Base-by-base conservation (phyloP, 192 early-diverging fungal species). In the Ambispora gerdemannii region DNA sequence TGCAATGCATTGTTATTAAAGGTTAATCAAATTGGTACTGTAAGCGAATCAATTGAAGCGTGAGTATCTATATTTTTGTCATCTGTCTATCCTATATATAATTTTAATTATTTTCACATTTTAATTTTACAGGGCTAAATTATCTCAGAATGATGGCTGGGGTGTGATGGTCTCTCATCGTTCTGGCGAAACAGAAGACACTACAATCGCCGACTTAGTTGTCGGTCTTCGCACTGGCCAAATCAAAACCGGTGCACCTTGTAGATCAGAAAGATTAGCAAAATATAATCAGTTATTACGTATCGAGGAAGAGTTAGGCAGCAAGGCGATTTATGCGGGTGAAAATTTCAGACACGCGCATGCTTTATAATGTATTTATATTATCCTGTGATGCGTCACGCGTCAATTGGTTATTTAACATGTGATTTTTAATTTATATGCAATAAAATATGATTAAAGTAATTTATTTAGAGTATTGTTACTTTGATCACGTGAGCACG, bases 151-250 rank as follows among this genome's bases (percentile, higher is more conserved):
- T 51, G 93, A 89, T 71, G 95, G 95, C 67, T 98, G 96, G 96
- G 96, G 96, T 74, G 95, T 97, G 81, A 98, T 98, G 96, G 95
- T 96, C 70, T 96, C 95, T 72, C 96, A 98, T 88, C 92, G 96
- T 74, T 97, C 95, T 22, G 96, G 95, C 68, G 95, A 98, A 83
- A 97, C 95, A 71, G 97, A 98, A 83, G 96, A 97, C 85, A 91
- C 89, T 70, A 81, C 80, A 66, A 97, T 97, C 79, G 95, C 97
- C 50, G 95, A 98, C 70, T 89, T 98, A 43, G 95, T 95, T 50
- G 97, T 98, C 33, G 97, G 94, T 82, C 88, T 98, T 70, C 89
- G 92, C 67, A 88, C 90, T 59, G 91, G 91, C 70, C 95, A 98
- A 84, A 97, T 98, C 89, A 98, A 98, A 93, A 97, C 95, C 61